Evolutionary conservation across 2,329 filamentous ascomycete species (phyloP), one percentile per base, ranked within the genome.

Genomic region (Setomelanomma holmii): DNA sequence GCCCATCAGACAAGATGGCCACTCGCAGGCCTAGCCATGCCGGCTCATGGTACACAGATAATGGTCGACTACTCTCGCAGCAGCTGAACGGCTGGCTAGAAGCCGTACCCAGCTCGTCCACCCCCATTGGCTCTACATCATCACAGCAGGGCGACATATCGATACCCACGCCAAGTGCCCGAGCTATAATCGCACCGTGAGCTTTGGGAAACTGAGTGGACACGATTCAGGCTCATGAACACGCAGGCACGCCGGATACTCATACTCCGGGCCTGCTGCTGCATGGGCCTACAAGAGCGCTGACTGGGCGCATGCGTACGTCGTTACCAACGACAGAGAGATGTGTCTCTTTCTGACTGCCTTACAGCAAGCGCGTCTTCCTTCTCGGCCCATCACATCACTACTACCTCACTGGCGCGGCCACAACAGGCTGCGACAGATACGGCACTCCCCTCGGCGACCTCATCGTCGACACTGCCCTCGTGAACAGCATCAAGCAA

Each of bases 261-360:
- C 85, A 1, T 98, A 93, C 80, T 99, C 95, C 4, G 95, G 95
- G 6, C 85, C 88, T 34, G 93, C 91, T 62, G 95, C 95, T 38
- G 95, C 93, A 38, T 98, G 91, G 87, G 95, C 95, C 7, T 99
- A 98, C 78, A 95, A 91, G 75, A 84, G 85, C 5, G 86, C 96
- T 43, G 92, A 98, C 73, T 82, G 98, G 49, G 88, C 86, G 53
- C 85, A 86, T 55, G 89, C 87, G 84, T 88, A 75, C 72, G 82
- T 73, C 20, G 24, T n/a, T 20, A 7, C 14, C 7, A 24, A 4
- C 11, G 10, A 14, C 12, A 20, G 21, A 10, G 21, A 8, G 16
- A 5, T 4, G 23, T 10, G 39, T 30, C 24, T n/a, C 19, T 41
- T 7, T 24, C 40, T 42, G 20, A 42, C 14, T 21, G 4, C 17